These are phyloP conservation scores for Euphorbia pulcherrima DNA, from an alignment of 345 rosid species.

Conservation along the genomic window DNA sequence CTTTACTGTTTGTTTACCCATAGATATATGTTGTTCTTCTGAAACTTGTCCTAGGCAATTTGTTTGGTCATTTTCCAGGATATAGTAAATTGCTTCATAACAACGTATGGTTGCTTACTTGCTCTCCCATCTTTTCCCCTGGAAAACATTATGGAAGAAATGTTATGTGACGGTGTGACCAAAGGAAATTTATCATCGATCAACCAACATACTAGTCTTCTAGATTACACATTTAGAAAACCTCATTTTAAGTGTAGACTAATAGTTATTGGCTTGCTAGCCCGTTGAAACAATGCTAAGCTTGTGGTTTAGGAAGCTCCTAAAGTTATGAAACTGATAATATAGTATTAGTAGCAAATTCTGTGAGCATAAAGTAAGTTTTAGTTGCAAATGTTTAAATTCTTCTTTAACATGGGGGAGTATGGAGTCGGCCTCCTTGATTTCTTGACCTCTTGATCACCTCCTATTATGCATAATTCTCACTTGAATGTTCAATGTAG, in stretches of 20 bases:
- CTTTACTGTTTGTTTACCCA: background rate
- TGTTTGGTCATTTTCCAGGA: background rate
- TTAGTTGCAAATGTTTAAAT: background rate
- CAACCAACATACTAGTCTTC: background rate
- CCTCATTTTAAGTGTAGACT: background rate
- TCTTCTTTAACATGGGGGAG: background rate
- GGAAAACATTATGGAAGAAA: background rate
- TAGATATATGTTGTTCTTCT: background rate
- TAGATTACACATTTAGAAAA: background rate
- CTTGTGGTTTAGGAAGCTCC: background rate
- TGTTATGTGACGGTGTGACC: background rate
- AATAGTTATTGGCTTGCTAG: background rate
- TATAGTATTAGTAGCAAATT: too few relatives aligned
- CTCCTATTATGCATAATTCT: background rate
- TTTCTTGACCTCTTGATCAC: background rate
- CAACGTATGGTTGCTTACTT: background rate
- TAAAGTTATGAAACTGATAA: background rate
- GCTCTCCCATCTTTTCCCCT: background rate
- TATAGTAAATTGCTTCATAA: background rate
- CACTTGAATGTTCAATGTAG: background rate
- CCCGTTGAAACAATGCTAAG: background rate
- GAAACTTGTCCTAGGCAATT: background rate
- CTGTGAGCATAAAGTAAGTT: background rate
- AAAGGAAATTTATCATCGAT: background rate
- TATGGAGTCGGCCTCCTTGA: background rate